A percentile compares a stretch with the other conserved stretches of the same genome.
phyloP scores from a whole-genome alignment of 345 rosid species.

The Boechera stricta region DNA sequence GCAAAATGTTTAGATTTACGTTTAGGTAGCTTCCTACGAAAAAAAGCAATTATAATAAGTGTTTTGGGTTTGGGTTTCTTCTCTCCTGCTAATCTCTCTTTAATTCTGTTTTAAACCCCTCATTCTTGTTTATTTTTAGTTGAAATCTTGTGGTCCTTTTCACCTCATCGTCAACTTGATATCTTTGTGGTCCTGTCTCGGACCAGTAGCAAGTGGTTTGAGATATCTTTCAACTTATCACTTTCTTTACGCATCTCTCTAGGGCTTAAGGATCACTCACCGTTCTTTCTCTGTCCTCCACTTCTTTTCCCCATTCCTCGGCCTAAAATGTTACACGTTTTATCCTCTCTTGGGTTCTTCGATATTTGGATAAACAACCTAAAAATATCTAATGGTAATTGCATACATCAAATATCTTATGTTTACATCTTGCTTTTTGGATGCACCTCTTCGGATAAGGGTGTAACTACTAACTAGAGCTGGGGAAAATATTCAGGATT shows the following conservation, averaged over 20 bases:
- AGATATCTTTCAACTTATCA: conserved; percentile 13
- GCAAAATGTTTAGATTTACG: conserved; percentile 7
- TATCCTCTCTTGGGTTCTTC: too few species aligned
- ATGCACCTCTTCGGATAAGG: too few species aligned
- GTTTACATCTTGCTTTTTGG: too few species aligned
- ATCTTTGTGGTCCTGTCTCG: conserved; percentile 20
- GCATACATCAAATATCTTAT: too few species aligned
- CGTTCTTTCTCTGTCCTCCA: conserved; percentile 15
- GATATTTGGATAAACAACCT: too few species aligned
- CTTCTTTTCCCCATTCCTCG: neutral
- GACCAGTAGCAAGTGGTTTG: conserved; percentile 25
- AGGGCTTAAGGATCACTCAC: conserved; percentile 18
- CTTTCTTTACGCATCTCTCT: conserved; percentile 12
- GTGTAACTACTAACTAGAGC: too few species aligned
- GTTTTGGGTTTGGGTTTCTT: conserved; percentile 29
- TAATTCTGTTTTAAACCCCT: conserved; percentile 15
- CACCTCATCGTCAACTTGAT: conserved; percentile 31
- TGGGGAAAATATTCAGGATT: too few species aligned
- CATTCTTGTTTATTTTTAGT: conserved; percentile 23
- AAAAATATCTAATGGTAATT: too few species aligned
- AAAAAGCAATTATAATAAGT: conserved; percentile 34
- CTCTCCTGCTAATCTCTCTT: conserved; percentile 2
- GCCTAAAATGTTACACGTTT: neutral
- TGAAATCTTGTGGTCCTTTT: conserved; percentile 29
- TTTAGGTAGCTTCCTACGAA: conserved; percentile 32